Evolutionary conservation across 768 basidiomycete species (phyloP).

Genomic region (Serpula lacrymans): DNA sequence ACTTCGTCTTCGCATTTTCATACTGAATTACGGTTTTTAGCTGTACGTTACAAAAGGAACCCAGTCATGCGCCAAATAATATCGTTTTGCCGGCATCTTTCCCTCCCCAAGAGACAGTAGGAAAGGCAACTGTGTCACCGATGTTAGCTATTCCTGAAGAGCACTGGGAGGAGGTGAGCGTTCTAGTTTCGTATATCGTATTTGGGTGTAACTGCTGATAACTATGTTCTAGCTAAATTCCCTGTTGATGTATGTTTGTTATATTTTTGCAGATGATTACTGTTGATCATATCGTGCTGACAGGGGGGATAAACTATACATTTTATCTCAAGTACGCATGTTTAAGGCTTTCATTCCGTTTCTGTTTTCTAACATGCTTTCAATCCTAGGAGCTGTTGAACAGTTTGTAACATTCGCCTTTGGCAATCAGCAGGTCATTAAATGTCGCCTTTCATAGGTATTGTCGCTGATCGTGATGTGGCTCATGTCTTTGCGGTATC

Average conservation of each 20-base stretch:
- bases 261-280: slow-evolving; percentile 2
- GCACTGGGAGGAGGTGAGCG: slow-evolving; percentile 44
- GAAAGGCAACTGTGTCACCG: slow-evolving; percentile 12
- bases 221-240: slow-evolving; percentile 39
- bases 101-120: slow-evolving; percentile 34
- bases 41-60: slow-evolving; percentile 37
- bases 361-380: neutral
- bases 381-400: slow-evolving; percentile 39
- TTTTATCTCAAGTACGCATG: slow-evolving; percentile 42
- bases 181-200: too few species aligned
- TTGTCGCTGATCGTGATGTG: slow-evolving; percentile 14
- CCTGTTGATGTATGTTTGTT: slow-evolving; percentile 43
- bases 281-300: too few species aligned
- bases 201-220: too few species aligned
- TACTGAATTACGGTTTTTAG: slow-evolving; percentile 16
- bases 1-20: neutral
- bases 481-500: slow-evolving; percentile 14
- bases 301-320: slow-evolving; percentile 49
- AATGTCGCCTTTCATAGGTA: slow-evolving; percentile 1
- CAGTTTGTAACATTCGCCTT: too few species aligned
- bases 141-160: slow-evolving; percentile 33
- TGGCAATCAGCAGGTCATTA: too few species aligned
- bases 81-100: slow-evolving; percentile 45
- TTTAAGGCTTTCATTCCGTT: neutral
- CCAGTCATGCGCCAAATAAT: slow-evolving; percentile 32